Percentiles rank a stretch among this genome's conserved stretches.
phyloP scores from a whole-genome alignment of 2,329 filamentous ascomycete species.

The Hymenotorrendiella dingleyae region DNA sequence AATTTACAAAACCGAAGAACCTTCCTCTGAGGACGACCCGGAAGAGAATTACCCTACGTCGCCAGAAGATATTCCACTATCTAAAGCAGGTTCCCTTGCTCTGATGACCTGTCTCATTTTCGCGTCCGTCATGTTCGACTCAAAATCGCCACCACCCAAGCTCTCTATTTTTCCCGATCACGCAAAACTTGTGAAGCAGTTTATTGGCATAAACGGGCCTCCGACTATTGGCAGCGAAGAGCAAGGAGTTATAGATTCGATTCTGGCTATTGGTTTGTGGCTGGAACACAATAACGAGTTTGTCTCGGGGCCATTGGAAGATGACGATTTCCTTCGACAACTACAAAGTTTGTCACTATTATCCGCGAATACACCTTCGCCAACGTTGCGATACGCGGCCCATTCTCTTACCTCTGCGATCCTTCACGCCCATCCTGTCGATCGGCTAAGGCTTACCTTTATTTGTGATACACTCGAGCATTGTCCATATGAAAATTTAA shows the following conservation, averaged over 20 bases:
- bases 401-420: constrained; percentile 32
- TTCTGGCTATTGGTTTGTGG: constrained; percentile 55
- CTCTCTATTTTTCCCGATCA: constrained; percentile 58
- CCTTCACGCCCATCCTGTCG: constrained; percentile 51
- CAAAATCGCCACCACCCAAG: constrained; percentile 46
- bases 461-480: constrained; percentile 61
- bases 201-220: constrained; percentile 45
- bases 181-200: constrained; percentile 45
- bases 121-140: constrained; percentile 54
- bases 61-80: constrained; percentile 49
- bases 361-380: constrained; percentile 34
- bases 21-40: constrained; percentile 33
- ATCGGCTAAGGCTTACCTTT: constrained; percentile 53
- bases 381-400: constrained; percentile 31
- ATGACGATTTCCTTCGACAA: constrained; percentile 49
- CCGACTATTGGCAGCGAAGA: constrained; percentile 40
- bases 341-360: constrained; percentile 42
- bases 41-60: constrained; percentile 42
- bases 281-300: constrained; percentile 46
- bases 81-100: constrained; percentile 52
- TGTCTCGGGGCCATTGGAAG: constrained; percentile 30
- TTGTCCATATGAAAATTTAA: constrained; percentile 56
- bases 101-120: constrained; percentile 58
- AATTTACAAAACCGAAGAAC: constrained; percentile 39
- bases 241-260: constrained; percentile 51